These are phyloP conservation scores for Hypoxylon sp. DNA, from an alignment of 2,329 filamentous ascomycete genomes.

Conservation along the genomic window DNA sequence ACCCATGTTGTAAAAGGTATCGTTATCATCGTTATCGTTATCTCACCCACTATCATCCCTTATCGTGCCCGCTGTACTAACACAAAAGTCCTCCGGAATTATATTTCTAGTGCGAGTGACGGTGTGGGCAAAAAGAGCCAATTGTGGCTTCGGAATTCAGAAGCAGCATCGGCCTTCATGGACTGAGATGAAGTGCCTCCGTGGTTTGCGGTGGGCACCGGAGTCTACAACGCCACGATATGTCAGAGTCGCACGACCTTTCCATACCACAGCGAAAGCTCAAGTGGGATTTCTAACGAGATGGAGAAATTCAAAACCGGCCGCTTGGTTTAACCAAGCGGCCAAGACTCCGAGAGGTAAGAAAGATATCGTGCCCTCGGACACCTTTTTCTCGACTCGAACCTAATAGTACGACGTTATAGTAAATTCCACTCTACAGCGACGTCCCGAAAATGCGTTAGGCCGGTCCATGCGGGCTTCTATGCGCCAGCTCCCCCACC, in stretches of 20 bases:
- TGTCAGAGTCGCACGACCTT: conserved; percentile 3
- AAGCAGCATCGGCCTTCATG: conserved; percentile 41
- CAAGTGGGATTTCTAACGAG: conserved; percentile 20
- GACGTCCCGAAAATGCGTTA: conserved; percentile 41
- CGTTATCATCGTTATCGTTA: conserved; percentile 19
- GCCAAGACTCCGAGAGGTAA: conserved; percentile 21
- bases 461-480: conserved; percentile 63
- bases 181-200: conserved; percentile 49
- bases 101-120: conserved; percentile 5
- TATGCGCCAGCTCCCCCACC: conserved; percentile 66
- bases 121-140: conserved; percentile 19
- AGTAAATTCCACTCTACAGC: conserved; percentile 10
- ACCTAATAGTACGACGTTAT: conserved; percentile 5
- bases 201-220: conserved; percentile 44
- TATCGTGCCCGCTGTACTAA: conserved; percentile 8
- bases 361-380: not conserved
- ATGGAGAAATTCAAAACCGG: conserved; percentile 9
- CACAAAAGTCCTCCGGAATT: not conserved
- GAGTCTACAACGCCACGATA: conserved; percentile 39
- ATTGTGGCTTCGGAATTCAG: conserved; percentile 21
- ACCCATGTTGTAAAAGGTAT: not conserved
- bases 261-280: conserved; percentile 11
- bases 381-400: not conserved
- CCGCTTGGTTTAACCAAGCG: not conserved
- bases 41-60: not conserved